phyloP scores from a whole-genome alignment of 495 filamentous ascomycete genomes.

The Corynascus novoguineensis region DNA sequence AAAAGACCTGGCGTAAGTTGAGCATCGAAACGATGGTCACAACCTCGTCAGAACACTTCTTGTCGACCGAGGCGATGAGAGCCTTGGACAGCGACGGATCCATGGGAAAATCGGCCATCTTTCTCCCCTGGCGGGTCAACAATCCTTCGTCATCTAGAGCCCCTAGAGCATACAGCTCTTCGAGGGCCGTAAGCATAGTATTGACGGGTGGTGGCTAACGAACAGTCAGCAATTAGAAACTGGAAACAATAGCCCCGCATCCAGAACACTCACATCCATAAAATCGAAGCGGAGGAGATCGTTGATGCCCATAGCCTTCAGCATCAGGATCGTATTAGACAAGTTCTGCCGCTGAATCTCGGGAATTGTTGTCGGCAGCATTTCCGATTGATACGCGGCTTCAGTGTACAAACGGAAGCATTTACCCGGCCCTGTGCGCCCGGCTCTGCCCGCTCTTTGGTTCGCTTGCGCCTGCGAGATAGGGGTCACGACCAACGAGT shows the following conservation, averaged over 20 bases:
- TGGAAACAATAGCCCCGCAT: no score
- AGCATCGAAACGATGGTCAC: slow-evolving; percentile 95
- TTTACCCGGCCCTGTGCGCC: slow-evolving; percentile 92
- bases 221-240: slow-evolving; percentile 2
- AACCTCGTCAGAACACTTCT: slow-evolving; percentile 88
- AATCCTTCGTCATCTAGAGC: slow-evolving; percentile 96
- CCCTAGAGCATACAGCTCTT: slow-evolving; percentile 87
- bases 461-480: slow-evolving; percentile 97
- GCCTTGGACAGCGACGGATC: slow-evolving; percentile 82
- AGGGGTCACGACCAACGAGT: slow-evolving; percentile 87
- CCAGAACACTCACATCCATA: slow-evolving; percentile 62
- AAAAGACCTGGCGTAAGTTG: slow-evolving; percentile 77
- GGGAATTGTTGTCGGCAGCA: slow-evolving; percentile 91
- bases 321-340: slow-evolving; percentile 92
- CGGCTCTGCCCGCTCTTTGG: slow-evolving; percentile 87
- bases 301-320: slow-evolving; percentile 99
- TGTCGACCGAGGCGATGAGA: slow-evolving; percentile 78
- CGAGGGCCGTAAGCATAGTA: slow-evolving; percentile 92
- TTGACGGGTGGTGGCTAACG: slow-evolving; percentile 73
- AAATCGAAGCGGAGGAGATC: slow-evolving; percentile 97
- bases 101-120: slow-evolving; percentile 98
- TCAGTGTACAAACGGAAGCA: slow-evolving; percentile 96
- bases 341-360: slow-evolving; percentile 97
- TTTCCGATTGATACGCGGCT: slow-evolving; percentile 90
- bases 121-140: slow-evolving; percentile 82